Evolutionary conservation across 2,329 filamentous ascomycete species (phyloP).

Genomic region (Pseudocercospora cruenta): DNA sequence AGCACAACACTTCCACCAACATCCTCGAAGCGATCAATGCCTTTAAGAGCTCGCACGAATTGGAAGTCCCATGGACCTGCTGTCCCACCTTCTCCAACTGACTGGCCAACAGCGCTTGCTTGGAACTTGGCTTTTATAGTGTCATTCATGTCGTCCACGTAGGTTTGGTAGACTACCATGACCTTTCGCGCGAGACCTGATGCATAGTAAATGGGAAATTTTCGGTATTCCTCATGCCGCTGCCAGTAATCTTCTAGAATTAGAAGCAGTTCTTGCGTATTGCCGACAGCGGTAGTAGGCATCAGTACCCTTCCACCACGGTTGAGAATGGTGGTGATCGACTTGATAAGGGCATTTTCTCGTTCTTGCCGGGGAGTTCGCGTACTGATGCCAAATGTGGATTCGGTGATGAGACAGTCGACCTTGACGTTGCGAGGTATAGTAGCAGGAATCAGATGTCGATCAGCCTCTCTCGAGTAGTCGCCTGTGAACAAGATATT

Average conservation of each 20-base stretch:
- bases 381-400: conserved; percentile 93
- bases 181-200: conserved; percentile 93
- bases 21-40: conserved; percentile 93
- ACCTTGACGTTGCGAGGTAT: conserved; percentile 88
- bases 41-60: conserved; percentile 88
- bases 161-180: conserved; percentile 98
- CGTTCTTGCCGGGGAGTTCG: conserved; percentile 89
- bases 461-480: conserved; percentile 93
- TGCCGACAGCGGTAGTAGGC: conserved; percentile 91
- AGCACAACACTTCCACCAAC: conserved; percentile 96
- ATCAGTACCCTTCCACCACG: conserved; percentile 89
- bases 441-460: conserved; percentile 91
- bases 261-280: conserved; percentile 89
- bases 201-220: conserved; percentile 95
- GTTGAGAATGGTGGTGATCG: conserved; percentile 87
- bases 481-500: conserved; percentile 98
- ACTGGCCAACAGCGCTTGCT: conserved; percentile 75
- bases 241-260: conserved; percentile 98
- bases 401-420: conserved; percentile 96
- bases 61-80: conserved; percentile 94
- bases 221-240: conserved; percentile 84
- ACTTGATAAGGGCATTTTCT: conserved; percentile 92
- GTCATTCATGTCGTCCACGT: conserved; percentile 98
- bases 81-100: conserved; percentile 73
- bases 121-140: conserved; percentile 96